Percentiles rank a stretch among this genome's conserved stretches.
phyloP scores from a whole-genome alignment of 2,329 filamentous ascomycete genomes.

The Trichoderma sp. region DNA sequence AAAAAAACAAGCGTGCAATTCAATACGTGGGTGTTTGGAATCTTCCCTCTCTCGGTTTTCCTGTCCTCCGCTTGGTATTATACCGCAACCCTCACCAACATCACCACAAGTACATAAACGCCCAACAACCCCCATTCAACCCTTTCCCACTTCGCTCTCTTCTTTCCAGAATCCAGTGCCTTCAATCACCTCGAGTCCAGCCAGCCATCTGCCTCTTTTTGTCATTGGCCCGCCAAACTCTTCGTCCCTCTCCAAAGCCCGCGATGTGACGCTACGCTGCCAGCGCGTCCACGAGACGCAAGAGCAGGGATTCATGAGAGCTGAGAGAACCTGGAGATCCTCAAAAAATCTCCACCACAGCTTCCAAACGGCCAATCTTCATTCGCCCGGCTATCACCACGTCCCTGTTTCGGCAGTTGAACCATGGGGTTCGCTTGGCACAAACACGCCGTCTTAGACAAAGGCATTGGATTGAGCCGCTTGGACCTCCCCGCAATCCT shows the following conservation, averaged over 20 bases:
- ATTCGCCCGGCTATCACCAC: not conserved
- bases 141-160: not conserved
- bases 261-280: constrained; percentile 3
- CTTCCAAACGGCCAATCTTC: not conserved
- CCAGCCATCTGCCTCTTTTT: not conserved
- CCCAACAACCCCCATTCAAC: not conserved
- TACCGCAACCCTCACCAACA: not conserved
- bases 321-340: not conserved
- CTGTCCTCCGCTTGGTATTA: too few relatives aligned
- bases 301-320: not conserved
- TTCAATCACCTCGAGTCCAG: not conserved
- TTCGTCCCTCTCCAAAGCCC: not conserved
- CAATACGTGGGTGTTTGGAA: too few relatives aligned
- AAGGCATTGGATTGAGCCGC: not conserved
- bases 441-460: not conserved
- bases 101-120: not conserved
- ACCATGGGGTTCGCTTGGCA: not conserved
- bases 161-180: not conserved
- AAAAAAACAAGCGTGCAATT: too few relatives aligned
- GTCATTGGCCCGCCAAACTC: not conserved
- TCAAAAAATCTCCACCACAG: not conserved
- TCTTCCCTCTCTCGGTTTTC: too few relatives aligned
- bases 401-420: constrained; percentile 8
- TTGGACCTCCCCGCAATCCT: not conserved
- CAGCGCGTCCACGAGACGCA: not conserved